Conservation (phyloP, 257 asterid genomes). For the Anisodus tanguticus region DNA sequence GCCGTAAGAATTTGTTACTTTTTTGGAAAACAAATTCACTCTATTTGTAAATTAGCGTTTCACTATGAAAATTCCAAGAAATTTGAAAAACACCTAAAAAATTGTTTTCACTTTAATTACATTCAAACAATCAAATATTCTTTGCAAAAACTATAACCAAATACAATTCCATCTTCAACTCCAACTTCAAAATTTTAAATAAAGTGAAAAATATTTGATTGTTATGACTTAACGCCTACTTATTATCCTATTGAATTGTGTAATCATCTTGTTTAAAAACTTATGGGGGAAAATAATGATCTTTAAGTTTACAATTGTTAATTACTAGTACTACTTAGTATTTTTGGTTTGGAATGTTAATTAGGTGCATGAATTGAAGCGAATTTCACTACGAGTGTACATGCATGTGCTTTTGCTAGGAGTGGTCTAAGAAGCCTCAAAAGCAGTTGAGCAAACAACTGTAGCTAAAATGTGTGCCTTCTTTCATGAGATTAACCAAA, state of each 20-base stretch:
- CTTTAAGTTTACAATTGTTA: not conserved
- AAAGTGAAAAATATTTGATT: too few species aligned
- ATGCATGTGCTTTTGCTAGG: conserved; percentile 14
- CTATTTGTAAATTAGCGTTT: too few species aligned
- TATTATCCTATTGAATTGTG: not conserved
- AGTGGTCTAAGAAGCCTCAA: not conserved
- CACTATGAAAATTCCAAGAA: too few species aligned
- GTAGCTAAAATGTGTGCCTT: not conserved
- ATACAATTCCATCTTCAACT: too few species aligned
- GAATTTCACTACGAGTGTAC: not conserved
- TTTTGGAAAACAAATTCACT: too few species aligned
- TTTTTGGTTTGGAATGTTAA: not conserved
- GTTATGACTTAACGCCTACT: too few species aligned
- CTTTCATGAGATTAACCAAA: not conserved
- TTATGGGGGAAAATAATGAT: not conserved
- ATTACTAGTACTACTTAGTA: not conserved
- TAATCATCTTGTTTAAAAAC: not conserved
- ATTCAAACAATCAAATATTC: too few species aligned
- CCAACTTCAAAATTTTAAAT: too few species aligned
- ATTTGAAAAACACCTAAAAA: too few species aligned
- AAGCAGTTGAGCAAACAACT: not conserved
- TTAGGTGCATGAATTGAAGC: not conserved
- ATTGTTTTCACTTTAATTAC: too few species aligned
- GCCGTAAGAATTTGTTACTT: too few species aligned
- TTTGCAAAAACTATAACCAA: too few species aligned